A percentile compares a stretch with the other conserved stretches of the same genome.
Conservation (phyloP, 108 stramenopile species). For the Skeletonema menzelii region DNA sequence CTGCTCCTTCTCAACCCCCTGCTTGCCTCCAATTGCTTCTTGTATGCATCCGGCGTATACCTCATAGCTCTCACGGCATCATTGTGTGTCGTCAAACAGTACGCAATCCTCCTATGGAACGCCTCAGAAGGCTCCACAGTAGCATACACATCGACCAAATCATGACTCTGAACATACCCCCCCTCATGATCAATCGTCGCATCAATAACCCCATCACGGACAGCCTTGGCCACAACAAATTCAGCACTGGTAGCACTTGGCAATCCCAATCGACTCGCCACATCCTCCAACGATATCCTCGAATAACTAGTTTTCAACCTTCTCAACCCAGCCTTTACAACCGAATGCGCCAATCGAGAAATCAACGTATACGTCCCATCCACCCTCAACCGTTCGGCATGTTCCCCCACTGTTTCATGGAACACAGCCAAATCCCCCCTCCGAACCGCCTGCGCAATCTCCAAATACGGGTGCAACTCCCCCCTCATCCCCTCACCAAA, state of each 20-base stretch:
- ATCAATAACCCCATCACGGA: constrained; percentile 98
- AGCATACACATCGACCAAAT: constrained; percentile 95
- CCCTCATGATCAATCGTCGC: constrained; percentile 97
- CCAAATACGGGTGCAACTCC: constrained; percentile 89
- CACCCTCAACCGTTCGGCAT: constrained; percentile 57
- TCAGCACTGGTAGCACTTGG: constrained; percentile 87
- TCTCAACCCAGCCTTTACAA: constrained; percentile 97
- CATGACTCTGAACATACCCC: constrained; percentile 88
- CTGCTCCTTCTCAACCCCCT: constrained; percentile 68
- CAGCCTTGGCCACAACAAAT: constrained; percentile 97
- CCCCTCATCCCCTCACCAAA: constrained; percentile 69
- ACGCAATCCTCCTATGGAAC: constrained; percentile 97
- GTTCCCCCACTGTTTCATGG: constrained; percentile 66
- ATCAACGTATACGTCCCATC: constrained; percentile 95
- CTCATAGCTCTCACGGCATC: constrained; percentile 97
- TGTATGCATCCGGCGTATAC: constrained; percentile 96
- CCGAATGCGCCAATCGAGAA: constrained; percentile 94
- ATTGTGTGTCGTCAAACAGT: constrained; percentile 98
- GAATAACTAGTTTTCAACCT: constrained; percentile 72
- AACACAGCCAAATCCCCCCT: constrained; percentile 92
- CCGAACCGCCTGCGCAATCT: constrained; percentile 96
- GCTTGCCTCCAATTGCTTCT: constrained; percentile 87
- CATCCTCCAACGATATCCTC: constrained; percentile 91
- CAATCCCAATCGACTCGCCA: constrained; percentile 88
- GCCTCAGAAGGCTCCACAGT: constrained; percentile 96